These are phyloP conservation scores for Ogataea hybrid DNA, from an alignment of 1,139 yeast species.

Conservation along the genomic window DNA sequence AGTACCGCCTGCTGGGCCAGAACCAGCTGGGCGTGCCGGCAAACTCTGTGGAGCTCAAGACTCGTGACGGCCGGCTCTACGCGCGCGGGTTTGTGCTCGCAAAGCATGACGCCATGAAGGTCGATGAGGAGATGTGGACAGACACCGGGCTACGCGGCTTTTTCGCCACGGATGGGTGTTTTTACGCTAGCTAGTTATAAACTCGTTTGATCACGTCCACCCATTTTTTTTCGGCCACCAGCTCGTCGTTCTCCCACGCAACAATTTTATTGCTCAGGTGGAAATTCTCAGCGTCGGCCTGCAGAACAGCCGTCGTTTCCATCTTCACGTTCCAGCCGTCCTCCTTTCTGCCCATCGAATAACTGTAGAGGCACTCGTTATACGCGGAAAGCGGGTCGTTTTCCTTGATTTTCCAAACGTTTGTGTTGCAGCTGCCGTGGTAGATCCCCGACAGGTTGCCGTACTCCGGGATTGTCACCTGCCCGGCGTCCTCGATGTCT, in stretches of 20 bases:
- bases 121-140: slow-evolving; percentile 51
- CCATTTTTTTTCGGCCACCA: slow-evolving; percentile 31
- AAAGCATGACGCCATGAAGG: slow-evolving; percentile 34
- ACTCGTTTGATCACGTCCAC: slow-evolving; percentile 24
- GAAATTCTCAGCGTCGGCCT: slow-evolving; percentile 30
- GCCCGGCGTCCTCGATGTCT: slow-evolving; percentile 35
- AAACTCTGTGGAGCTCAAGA: slow-evolving; percentile 51
- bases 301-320: slow-evolving; percentile 32
- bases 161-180: slow-evolving; percentile 75
- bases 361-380: slow-evolving; percentile 38
- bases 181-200: slow-evolving; percentile 39
- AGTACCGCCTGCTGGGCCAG: slow-evolving; percentile 46
- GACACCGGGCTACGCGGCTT: slow-evolving; percentile 52
- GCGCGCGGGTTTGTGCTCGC: slow-evolving; percentile 71
- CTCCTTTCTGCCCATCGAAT: slow-evolving; percentile 36
- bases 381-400: slow-evolving; percentile 37
- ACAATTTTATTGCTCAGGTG: slow-evolving; percentile 20
- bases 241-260: slow-evolving; percentile 30
- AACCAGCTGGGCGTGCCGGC: slow-evolving; percentile 44
- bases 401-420: slow-evolving; percentile 34
- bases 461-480: slow-evolving; percentile 26
- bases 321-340: slow-evolving; percentile 36
- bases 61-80: slow-evolving; percentile 49
- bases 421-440: slow-evolving; percentile 36
- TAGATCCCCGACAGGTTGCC: slow-evolving; percentile 32